These are phyloP conservation scores for Trichoderma hamatum DNA, from an alignment of 2,329 filamentous ascomycete genomes.

Conservation along the genomic window DNA sequence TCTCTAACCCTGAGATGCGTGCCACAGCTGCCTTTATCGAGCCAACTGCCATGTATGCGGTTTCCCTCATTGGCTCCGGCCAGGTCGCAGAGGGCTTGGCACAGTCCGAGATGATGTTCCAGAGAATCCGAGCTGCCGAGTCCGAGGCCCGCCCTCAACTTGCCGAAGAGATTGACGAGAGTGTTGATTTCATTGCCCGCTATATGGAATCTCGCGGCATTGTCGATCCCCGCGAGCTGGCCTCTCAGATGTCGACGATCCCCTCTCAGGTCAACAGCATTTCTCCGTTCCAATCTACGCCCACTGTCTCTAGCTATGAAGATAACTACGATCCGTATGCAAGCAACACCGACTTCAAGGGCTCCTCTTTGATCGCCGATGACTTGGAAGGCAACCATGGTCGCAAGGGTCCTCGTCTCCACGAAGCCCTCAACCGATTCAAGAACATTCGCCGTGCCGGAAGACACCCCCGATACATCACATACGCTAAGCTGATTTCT, in stretches of 20 bases:
- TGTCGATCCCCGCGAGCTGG: conserved; percentile 56
- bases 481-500: conserved; percentile 92
- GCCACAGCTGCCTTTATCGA: conserved; percentile 73
- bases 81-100: conserved; percentile 79
- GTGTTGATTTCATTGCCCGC: conserved; percentile 66
- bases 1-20: conserved; percentile 64
- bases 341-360: conserved; percentile 88
- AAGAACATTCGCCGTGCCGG: conserved; percentile 92
- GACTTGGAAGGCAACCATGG: conserved; percentile 80
- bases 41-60: conserved; percentile 85
- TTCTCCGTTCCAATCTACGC: conserved; percentile 58
- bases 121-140: conserved; percentile 70
- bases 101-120: conserved; percentile 84
- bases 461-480: conserved; percentile 91
- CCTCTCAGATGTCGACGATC: conserved; percentile 51
- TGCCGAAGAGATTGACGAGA: conserved; percentile 84
- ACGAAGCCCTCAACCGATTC: conserved; percentile 80
- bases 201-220: conserved; percentile 63
- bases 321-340: conserved; percentile 92
- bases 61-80: conserved; percentile 84
- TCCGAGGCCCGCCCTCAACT: conserved; percentile 57
- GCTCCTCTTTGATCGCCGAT: conserved; percentile 87
- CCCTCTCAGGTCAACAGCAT: conserved; percentile 47
- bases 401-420: conserved; percentile 71
- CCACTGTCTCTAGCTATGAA: conserved; percentile 66